Evolutionary conservation across 306 rosid species (phyloP), one percentile per base, ranked within the genome.

Genomic region (Astragalus membranaceus): DNA sequence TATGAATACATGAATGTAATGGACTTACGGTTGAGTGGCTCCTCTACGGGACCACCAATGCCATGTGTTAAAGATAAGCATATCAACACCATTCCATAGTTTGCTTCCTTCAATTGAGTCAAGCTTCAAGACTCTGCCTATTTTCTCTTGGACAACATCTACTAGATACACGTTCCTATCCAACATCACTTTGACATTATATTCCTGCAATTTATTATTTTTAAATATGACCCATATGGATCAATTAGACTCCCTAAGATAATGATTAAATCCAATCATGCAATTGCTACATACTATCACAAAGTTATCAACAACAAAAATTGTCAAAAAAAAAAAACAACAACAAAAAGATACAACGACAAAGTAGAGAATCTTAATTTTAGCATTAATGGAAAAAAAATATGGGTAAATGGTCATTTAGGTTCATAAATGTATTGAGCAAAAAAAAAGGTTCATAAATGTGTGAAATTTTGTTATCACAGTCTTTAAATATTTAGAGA

Each of bases 1-100:
- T 20, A 20, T 20, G 2, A 20, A 20, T 20, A 20, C 23, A 20
- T 20, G 23, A 20, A 20, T 20, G 2, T 20, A 43, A 58, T 11
- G 14, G 47, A 60, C 81, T 6, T 85, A 90, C 98, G 97, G 97
- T 77, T 94, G 98, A 36, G 96, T 65, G n/a, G 98, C 89, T 69
- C 96, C 96, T 68, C 97, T 88, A 8, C 98, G 90, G 65, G 29
- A 76, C 98, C 98, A 94, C 98, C 98, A 94, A 11, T 94, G 98
- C 98, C 98, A 94, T 3, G 98, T 94, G 86, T 94, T 94, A 54
- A 94, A 94, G 79, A 94, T 72, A 57, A 94, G 96, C 78, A 83
- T 80, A 69, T 94, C 91, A 35, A 88, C 6, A 3, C 75, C 76
- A 29, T 50, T 66, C 98, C 98, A 94, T 1, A 79, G 26, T 63